Base-by-base conservation (phyloP, 345 rosid species). In the Eucalyptus regnans region DNA sequence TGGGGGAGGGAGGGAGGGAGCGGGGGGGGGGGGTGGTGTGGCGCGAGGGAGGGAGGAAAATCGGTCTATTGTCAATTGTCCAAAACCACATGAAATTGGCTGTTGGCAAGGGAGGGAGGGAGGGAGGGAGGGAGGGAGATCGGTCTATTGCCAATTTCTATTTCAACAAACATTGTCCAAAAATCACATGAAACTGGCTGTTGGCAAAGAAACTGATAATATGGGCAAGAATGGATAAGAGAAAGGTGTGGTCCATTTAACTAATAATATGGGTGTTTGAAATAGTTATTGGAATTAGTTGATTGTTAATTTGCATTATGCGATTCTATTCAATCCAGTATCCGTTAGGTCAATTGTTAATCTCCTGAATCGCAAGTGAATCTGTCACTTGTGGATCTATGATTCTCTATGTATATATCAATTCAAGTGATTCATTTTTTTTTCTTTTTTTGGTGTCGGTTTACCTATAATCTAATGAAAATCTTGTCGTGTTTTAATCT, bases 1-100 rank as follows among this genome's bases (percentile, higher is more conserved):
- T 33, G 33, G 33, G 2, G 2, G 43, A 1, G 5, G 5, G 43
- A 4, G 5, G 4, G 5, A 41, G 43, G 5, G 43, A 41, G 43
- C 1, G 43, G 4, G 43, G 4, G 43, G 1, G 12, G 12, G 3
- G 50, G 50, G 50, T 1, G 43, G 1, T 5, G 5, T 41, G 43
- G 5, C 5, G 43, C 43, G 5, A 41, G 5, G 43, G 14, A 49
- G 50, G 5, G 50, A 48, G 50, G 50, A 9, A 48, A 3, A 48
- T 48, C 12, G 12, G 50, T 48, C 50, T 10, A 48, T 48, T 48
- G 50, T 10, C 50, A 48, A 48, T 48, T 48, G 49, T 48, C 49
- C 12, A 52, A 54, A 20, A 54, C 4, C 9, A 54, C 58, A 54
- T 20, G 58, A 54, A 54, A 54, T 25, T 5, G 58, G 23, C 9